Evolutionary conservation across 495 filamentous ascomycete genomes (phyloP).

Genomic region (Durotheca rogersii): DNA sequence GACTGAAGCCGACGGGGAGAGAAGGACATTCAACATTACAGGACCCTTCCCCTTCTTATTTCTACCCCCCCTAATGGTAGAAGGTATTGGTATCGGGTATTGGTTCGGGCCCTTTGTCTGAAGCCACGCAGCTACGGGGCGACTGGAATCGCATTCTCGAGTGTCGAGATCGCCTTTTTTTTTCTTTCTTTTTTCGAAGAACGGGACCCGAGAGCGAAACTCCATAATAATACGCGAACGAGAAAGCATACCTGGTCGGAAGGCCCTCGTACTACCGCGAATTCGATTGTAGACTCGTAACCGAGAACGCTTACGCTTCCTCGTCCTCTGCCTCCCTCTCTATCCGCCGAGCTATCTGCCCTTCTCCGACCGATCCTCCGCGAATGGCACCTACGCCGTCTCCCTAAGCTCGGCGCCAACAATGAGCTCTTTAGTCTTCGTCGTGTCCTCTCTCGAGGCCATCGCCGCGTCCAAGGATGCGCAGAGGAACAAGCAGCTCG

Average conservation of each 20-base stretch:
- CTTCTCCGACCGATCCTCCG: conserved; percentile 17
- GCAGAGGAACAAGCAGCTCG: conserved; percentile 73
- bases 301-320: too few species aligned
- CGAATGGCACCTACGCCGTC: conserved; percentile 43
- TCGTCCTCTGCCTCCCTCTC: conserved; percentile 1
- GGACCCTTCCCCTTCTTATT: neutral
- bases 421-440: conserved; percentile 92
- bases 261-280: too few species aligned
- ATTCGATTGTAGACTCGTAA: too few species aligned
- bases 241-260: conserved; percentile 4
- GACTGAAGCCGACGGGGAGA: conserved; percentile 11
- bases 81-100: neutral
- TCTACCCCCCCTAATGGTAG: conserved; percentile 8
- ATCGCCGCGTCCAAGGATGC: conserved; percentile 90
- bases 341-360: neutral
- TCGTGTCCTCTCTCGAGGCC: conserved; percentile 85
- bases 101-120: conserved; percentile 9
- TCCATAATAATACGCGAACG: too few species aligned
- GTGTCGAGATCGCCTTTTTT: too few species aligned
- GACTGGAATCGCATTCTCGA: conserved; percentile 6
- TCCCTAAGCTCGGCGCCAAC: conserved; percentile 47
- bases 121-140: neutral
- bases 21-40: conserved; percentile 14
- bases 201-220: too few species aligned
- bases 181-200: too few species aligned